Evolutionary conservation across 2,329 filamentous ascomycete genomes (phyloP), one percentile per base, ranked within the genome.

Genomic region (Cordyceps cateniannulata): DNA sequence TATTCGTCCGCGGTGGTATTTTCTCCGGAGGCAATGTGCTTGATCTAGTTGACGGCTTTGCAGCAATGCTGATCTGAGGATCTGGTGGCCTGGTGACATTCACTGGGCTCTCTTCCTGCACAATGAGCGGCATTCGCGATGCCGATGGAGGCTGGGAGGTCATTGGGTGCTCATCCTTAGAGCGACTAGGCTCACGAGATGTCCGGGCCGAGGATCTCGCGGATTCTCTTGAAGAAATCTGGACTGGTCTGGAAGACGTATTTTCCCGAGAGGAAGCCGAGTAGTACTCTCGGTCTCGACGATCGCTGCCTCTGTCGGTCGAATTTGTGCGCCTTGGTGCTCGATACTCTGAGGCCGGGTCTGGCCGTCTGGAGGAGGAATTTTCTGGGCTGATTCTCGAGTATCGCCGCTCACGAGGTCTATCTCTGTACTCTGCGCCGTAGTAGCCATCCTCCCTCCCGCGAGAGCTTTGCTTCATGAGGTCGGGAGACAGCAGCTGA

Each of bases 361-460:
- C 66, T 5, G 66, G 51, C 16, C 59, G 59, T 51, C 53, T 63
- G 7, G 61, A 6, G 4, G 61, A 6, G 18, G 58, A 24, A 16
- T 35, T 20, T 22, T 54, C 58, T n/a, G 42, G 49, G 18, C 29
- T 54, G 24, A 24, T 29, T n/a, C 50, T 54, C 8, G 58, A 60
- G 27, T 52, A 52, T 18, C 22, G 9, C 29, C 42, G 58, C 25
- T 59, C 63, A 12, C 62, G 60, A n/a, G 58, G 51, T 24, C 50
- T 56, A 6, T 59, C 45, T 29, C 44, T 55, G 24, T 62, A 51
- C 1, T 57, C 29, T 20, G 47, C 35, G 9, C 47, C 42, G 62
- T 75, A 73, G 56, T 80, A 79, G 0, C 70, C 66, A 57, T 77
- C 75, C 44, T 81, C 78, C 2, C 79, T 74, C 5, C 77, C 73